phyloP scores from a whole-genome alignment of 768 basidiomycete genomes.

The Tylopilus intermedius region DNA sequence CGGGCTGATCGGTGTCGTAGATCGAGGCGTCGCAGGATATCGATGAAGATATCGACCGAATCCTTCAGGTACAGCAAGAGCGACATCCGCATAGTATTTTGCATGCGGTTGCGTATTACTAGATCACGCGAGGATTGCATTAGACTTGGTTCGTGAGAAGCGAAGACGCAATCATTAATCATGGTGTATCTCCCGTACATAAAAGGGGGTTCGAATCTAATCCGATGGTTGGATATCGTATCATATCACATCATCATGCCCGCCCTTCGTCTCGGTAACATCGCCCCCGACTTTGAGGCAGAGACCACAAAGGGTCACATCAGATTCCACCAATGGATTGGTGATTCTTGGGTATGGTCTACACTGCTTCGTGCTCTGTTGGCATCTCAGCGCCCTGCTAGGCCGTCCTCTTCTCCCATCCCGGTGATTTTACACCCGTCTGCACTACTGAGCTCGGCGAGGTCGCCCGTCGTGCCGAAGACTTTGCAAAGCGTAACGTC shows the following conservation, averaged over 20 bases:
- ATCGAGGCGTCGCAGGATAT: conserved; percentile 83
- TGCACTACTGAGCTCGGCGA: conserved; percentile 98
- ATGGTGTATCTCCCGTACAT: conserved; percentile 8
- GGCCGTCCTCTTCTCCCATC: conserved; percentile 92
- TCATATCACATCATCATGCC: conserved; percentile 29
- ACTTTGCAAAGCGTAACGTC: conserved; percentile 84
- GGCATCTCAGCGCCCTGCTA: conserved; percentile 24
- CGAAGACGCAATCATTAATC: conserved; percentile 49
- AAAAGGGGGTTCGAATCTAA: conserved; percentile 7
- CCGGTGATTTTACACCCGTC: conserved; percentile 88
- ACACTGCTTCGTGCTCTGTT: background rate
- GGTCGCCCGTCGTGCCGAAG: conserved; percentile 79
- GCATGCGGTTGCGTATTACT: conserved; percentile 91
- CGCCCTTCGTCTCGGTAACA: conserved; percentile 76
- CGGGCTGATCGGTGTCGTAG: conserved; percentile 37
- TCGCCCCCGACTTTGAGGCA: conserved; percentile 88
- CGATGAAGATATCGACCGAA: conserved; percentile 85
- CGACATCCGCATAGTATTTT: conserved; percentile 89
- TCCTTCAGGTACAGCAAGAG: conserved; percentile 80
- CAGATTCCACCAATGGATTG: conserved; percentile 92
- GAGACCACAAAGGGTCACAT: conserved; percentile 83
- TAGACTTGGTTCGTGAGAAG: conserved; percentile 50
- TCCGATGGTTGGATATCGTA: conserved; percentile 4
- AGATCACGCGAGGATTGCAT: conserved; percentile 26
- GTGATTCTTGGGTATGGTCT: conserved; percentile 70